These are phyloP conservation scores for Peronospora belbahrii DNA, from an alignment of 352 stramenopile genomes.

Conservation along the genomic window DNA sequence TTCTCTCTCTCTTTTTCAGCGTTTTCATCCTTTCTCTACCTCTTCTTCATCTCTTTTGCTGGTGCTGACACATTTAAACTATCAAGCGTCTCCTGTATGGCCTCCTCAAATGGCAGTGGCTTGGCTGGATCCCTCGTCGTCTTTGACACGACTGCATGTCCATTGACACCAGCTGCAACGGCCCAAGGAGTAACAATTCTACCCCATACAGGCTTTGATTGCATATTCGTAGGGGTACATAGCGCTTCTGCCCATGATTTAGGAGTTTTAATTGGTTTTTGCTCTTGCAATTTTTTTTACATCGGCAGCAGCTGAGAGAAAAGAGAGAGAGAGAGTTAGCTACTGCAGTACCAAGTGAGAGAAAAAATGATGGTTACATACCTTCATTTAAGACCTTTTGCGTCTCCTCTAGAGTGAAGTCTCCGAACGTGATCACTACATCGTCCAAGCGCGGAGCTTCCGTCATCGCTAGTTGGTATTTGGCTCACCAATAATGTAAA, in stretches of 20 bases:
- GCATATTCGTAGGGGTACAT: slow-evolving; percentile 27
- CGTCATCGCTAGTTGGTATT: slow-evolving; percentile 11
- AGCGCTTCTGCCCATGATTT: slow-evolving; percentile 64
- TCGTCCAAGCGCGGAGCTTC: slow-evolving; percentile 1
- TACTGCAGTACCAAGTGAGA: not conserved
- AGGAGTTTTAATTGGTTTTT: slow-evolving; percentile 4
- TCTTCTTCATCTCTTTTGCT: slow-evolving; percentile 77
- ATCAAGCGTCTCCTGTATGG: slow-evolving; percentile 53
- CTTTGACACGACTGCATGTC: not conserved
- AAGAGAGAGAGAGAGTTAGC: not conserved
- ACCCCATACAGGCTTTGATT: slow-evolving; percentile 26
- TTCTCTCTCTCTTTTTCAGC: not conserved
- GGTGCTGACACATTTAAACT: slow-evolving; percentile 48
- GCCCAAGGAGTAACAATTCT: slow-evolving; percentile 16
- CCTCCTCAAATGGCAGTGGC: slow-evolving; percentile 49
- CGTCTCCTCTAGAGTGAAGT: slow-evolving; percentile 72
- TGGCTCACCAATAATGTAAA: not conserved
- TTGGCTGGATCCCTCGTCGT: slow-evolving; percentile 1
- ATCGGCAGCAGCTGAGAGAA: slow-evolving; percentile 11
- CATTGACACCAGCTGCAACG: slow-evolving; percentile 2
- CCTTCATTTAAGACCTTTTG: slow-evolving; percentile 36
- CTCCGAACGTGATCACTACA: slow-evolving; percentile 61
- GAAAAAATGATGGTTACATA: slow-evolving; percentile 13
- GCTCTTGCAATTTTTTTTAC: slow-evolving; percentile 6
- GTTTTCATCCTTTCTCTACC: slow-evolving; percentile 22